phyloP scores from a whole-genome alignment of 495 filamentous ascomycete species.

The Penicillium diatomitis region DNA sequence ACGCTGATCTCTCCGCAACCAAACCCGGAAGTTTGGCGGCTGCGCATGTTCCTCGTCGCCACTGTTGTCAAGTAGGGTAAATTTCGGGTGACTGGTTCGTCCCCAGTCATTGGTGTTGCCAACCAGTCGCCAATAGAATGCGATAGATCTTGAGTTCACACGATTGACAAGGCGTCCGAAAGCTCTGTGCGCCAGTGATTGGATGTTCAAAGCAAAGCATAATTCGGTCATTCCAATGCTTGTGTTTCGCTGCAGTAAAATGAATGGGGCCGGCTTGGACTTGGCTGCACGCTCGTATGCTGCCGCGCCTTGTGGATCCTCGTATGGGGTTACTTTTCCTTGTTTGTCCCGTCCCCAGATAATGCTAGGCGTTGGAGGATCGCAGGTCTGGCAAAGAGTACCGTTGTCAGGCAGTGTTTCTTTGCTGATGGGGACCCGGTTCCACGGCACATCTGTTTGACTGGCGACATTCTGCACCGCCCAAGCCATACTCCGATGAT shows the following conservation, averaged over 20 bases:
- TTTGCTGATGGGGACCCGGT: conserved; percentile 1
- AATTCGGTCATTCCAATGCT: conserved; percentile 20
- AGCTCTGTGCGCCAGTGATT: conserved; percentile 49
- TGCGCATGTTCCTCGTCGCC: conserved; percentile 24
- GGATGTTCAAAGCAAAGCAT: conserved; percentile 45
- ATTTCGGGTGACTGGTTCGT: conserved; percentile 21
- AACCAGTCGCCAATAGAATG: conserved; percentile 43
- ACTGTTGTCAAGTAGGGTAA: conserved; percentile 37
- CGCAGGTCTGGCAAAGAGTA: conserved; percentile 26
- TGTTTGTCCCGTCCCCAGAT: conserved; percentile 25
- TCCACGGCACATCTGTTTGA: conserved; percentile 19
- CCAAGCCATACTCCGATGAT: conserved; percentile 23
- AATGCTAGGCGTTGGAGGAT: conserved; percentile 32
- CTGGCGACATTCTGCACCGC: conserved; percentile 18
- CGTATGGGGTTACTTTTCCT: conserved; percentile 26
- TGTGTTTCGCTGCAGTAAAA: conserved; percentile 31
- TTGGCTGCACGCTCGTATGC: conserved; percentile 41
- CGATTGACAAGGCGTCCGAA: conserved; percentile 23
- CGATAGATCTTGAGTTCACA: neutral
- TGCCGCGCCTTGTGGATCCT: conserved; percentile 37
- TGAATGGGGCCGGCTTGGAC: conserved; percentile 36
- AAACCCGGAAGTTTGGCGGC: conserved; percentile 32
- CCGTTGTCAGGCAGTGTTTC: neutral
- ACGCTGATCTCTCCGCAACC: conserved; percentile 45
- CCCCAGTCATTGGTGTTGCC: conserved; percentile 34